phyloP scores from a whole-genome alignment of 148 eudicot genomes.

The Nepenthes gracilis region DNA sequence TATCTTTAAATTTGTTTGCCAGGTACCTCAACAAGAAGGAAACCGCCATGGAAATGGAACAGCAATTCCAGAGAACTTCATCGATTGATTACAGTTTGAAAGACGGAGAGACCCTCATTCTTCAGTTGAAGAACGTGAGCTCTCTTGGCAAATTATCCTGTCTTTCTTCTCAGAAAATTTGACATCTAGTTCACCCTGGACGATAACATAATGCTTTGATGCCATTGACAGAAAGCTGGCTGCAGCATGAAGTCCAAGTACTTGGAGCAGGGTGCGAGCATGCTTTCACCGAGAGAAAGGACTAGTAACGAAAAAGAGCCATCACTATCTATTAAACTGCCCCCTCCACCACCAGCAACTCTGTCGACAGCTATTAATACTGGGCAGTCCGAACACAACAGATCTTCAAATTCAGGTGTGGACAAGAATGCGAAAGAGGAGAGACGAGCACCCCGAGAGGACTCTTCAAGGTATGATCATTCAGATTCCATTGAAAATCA shows the following conservation, averaged over 20 bases:
- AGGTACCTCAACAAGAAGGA: slow-evolving; percentile 94
- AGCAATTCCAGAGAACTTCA: slow-evolving; percentile 72
- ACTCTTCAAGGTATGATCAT: slow-evolving; percentile 16
- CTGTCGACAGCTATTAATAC: slow-evolving; percentile 37
- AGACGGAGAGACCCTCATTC: slow-evolving; percentile 86
- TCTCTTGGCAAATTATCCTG: background rate
- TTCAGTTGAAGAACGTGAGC: slow-evolving; percentile 71
- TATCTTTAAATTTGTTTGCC: background rate
- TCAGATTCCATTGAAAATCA: slow-evolving; percentile 20
- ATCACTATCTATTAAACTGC: slow-evolving; percentile 53
- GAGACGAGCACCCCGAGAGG: slow-evolving; percentile 9
- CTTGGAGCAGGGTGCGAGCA: slow-evolving; percentile 56
- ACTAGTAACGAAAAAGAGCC: slow-evolving; percentile 31
- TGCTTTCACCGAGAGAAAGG: slow-evolving; percentile 41
- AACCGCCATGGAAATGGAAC: slow-evolving; percentile 99
- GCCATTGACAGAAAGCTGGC: slow-evolving; percentile 42
- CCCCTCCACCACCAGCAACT: slow-evolving; percentile 74
- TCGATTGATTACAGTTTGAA: slow-evolving; percentile 88
- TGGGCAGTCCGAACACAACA: slow-evolving; percentile 23
- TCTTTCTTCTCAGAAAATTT: no score
- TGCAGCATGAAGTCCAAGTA: slow-evolving; percentile 42
- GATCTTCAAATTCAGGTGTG: slow-evolving; percentile 23
- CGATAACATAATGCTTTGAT: background rate
- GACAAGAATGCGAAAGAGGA: slow-evolving; percentile 16
- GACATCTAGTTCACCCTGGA: background rate